Evolutionary conservation across 768 basidiomycete genomes (phyloP), one percentile per base, ranked within the genome.

Genomic region (Amanita fuliginea): DNA sequence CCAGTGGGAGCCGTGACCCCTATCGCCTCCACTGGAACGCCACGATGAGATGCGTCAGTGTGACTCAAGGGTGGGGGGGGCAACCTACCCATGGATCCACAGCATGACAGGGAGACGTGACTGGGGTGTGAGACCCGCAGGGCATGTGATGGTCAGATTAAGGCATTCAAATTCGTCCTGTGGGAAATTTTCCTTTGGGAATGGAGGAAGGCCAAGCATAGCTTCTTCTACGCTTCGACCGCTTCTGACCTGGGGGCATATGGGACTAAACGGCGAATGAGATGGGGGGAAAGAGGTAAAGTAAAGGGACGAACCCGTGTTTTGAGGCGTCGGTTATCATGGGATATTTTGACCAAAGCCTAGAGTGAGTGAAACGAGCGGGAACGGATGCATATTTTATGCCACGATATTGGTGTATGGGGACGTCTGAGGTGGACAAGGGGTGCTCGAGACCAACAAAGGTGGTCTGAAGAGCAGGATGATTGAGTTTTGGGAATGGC

Each of bases 161-260:
- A 88, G 68, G 62, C 86, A 89, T 46, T 85, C 81, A 33, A 87
- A 85, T 62, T 89, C 86, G 60, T 85, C 74, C 45, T 83, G 80
- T 54, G 72, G 71, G 32, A 83, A 64, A 10, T 63, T 56, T 59
- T 83, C 81, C 42, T 66, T 63, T 0, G 82, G 80, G 6, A 76
- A 64, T 28, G 75, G 70, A 10, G 74, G 60, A 14, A 86, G 64
- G 37, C 78, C 78, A 35, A 86, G 78, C 10, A 88, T 62, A 21
- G 76, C 68, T 43, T 83, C 81, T 52, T 86, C 84, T 43, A 75
- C 55, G 21, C 67, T 64, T 56, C 65, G 71, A 46, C 60, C 64
- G 22, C 54, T 56, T 46, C 68, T 67, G 33, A 69, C 60, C 60
- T 89, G 86, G 9, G 86, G 86, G 57, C 84, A 87, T 56, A 88